Evolutionary conservation across 2,329 filamentous ascomycete genomes (phyloP), one percentile per base, ranked within the genome.

Genomic region (Didymella exigua): DNA sequence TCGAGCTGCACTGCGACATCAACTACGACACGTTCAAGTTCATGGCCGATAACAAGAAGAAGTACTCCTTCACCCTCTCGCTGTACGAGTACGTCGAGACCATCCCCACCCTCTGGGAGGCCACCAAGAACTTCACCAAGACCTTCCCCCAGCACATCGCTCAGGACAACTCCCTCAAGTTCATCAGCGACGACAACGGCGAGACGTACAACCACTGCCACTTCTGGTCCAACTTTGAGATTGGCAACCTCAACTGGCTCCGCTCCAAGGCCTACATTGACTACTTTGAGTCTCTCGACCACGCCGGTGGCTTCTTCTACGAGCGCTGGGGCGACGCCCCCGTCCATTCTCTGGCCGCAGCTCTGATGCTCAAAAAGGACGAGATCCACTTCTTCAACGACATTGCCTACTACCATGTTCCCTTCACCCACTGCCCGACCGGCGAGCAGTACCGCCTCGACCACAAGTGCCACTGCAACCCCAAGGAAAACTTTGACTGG

Each of bases 171-270:
- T 90, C 89, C 1, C 89, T 99, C 88, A 84, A 82, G 5, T 98
- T 96, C 78, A 79, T 99, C 68, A 96, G 91, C 72, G 91, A 97
- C 66, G 93, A 99, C 66, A 87, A 86, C 48, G 95, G 96, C 57
- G 87, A 95, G 56, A 92, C 85, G 6, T 99, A 98, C 81, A 99
- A 98, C 81, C 87, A 93, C 75, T 99, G 95, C 80, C 95, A 99
- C 76, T 97, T 99, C 76, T 99, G 95, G 95, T 98, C 93, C 71
- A 99, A 99, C 82, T 99, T 99, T 66, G 95, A 99, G 76, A 89
- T 99, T 65, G 95, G 93, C 62, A 96, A 89, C 77, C 83, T 99
- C 33, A 85, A 96, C 70, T 99, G 95, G 92, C 85, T 99, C 49
- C 89, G 95, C 62, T 95, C 91, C 62, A 82, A 93, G 74, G 84